Percentiles rank a stretch among this genome's conserved stretches.
Evolutionary conservation across 164 flowering plant species (phyloP).

Genomic region (Chimonanthus praecox): DNA sequence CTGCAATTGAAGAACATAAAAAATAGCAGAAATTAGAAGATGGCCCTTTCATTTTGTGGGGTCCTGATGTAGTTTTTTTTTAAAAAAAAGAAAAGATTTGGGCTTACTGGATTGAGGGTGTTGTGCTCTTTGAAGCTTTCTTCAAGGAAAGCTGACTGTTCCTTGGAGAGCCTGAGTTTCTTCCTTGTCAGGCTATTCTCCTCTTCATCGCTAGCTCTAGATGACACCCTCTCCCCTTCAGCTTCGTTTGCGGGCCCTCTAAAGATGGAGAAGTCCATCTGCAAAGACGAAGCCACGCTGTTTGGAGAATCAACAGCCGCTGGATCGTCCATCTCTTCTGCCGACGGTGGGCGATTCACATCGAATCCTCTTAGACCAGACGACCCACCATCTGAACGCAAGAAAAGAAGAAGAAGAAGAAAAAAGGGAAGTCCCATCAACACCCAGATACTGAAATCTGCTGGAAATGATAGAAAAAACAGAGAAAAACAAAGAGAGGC

Average conservation of each 20-base stretch:
- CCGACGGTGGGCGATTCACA: constrained; percentile 37
- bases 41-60: too few relatives aligned
- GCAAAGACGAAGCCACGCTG: constrained; percentile 52
- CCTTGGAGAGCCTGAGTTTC: constrained; percentile 79
- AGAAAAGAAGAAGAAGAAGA: constrained; percentile 2
- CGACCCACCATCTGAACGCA: constrained; percentile 32
- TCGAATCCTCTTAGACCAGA: constrained; percentile 38
- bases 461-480: not conserved
- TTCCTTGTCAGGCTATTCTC: constrained; percentile 62
- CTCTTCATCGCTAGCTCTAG: constrained; percentile 72
- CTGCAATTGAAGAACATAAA: constrained; percentile 32
- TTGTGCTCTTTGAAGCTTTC: constrained; percentile 91
- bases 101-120: constrained; percentile 87
- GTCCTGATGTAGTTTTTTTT: too few relatives aligned
- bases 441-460: constrained; percentile 2
- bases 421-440: constrained; percentile 4
- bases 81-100: not conserved
- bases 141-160: constrained; percentile 91
- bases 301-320: constrained; percentile 53
- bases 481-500: not conserved
- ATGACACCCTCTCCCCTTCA: constrained; percentile 37
- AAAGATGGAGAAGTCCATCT: constrained; percentile 48
- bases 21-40: not conserved
- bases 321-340: constrained; percentile 37
- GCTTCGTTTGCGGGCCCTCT: constrained; percentile 28